phyloP scores from a whole-genome alignment of 257 asterid species.

The Petunia secreta region DNA sequence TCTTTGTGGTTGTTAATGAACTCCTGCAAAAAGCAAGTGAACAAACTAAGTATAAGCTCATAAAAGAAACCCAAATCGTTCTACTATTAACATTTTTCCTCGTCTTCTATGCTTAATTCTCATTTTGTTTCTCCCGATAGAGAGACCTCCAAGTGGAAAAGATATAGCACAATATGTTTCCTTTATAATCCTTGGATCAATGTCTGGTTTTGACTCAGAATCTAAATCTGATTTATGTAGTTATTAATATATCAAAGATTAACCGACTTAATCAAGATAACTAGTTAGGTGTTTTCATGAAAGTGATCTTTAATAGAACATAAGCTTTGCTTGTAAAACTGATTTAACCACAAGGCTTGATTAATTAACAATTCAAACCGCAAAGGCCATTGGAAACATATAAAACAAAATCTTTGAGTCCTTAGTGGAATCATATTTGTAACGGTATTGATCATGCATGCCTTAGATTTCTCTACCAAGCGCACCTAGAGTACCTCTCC shows the following conservation, averaged over 20 bases:
- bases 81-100: not conserved
- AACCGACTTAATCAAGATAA: not conserved
- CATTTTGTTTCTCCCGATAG: not conserved
- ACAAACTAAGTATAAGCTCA: not conserved
- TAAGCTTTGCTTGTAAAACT: not conserved
- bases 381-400: not conserved
- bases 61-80: not conserved
- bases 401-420: not conserved
- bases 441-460: not conserved
- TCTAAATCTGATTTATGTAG: not conserved
- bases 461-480: not conserved
- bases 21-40: slow-evolving; percentile 27
- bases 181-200: not conserved
- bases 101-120: not conserved
- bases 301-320: too few relatives aligned
- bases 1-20: slow-evolving; percentile 27
- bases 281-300: too few relatives aligned
- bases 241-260: not conserved
- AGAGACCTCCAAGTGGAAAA: not conserved
- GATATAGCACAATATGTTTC: not conserved
- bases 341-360: not conserved
- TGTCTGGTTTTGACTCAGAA: not conserved
- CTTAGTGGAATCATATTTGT: not conserved
- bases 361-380: not conserved
- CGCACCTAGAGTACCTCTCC: slow-evolving; percentile 10